phyloP scores from a whole-genome alignment of 345 rosid species.

The Dipteronia dyeriana region DNA sequence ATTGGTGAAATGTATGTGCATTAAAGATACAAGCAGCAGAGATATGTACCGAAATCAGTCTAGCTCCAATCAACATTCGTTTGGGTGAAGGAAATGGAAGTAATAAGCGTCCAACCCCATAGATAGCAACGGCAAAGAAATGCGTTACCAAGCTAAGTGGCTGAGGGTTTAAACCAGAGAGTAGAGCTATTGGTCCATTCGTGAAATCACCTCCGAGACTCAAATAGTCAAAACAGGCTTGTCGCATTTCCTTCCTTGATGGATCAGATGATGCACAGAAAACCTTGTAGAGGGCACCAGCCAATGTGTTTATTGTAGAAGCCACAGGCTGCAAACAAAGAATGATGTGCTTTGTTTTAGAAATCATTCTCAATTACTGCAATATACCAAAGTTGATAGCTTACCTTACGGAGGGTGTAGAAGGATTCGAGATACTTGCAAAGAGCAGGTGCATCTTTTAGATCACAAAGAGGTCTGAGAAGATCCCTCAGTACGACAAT shows the following conservation, averaged over 20 bases:
- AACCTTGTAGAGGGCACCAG: slow-evolving; percentile 3
- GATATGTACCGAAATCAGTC: not conserved
- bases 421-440: slow-evolving; percentile 15
- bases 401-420: slow-evolving; percentile 4
- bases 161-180: not conserved
- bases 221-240: slow-evolving; percentile 14
- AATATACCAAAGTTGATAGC: not conserved
- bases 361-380: no score
- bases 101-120: not conserved
- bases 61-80: not conserved
- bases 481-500: slow-evolving; percentile 4
- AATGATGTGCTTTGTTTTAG: not conserved
- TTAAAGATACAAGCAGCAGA: not conserved
- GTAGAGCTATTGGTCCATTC: slow-evolving; percentile 9
- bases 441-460: slow-evolving; percentile 6
- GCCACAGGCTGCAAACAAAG: slow-evolving; percentile 5
- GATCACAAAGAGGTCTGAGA: not conserved
- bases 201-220: slow-evolving; percentile 2
- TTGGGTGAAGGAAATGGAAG: not conserved
- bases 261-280: slow-evolving; percentile 19
- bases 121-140: not conserved
- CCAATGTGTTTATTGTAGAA: slow-evolving; percentile 15
- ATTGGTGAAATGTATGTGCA: not conserved
- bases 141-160: not conserved
- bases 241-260: slow-evolving; percentile 6